These are phyloP conservation scores for Saccharum spontaneum DNA, from an alignment of 176 grass and related monocot species.

Conservation along the genomic window DNA sequence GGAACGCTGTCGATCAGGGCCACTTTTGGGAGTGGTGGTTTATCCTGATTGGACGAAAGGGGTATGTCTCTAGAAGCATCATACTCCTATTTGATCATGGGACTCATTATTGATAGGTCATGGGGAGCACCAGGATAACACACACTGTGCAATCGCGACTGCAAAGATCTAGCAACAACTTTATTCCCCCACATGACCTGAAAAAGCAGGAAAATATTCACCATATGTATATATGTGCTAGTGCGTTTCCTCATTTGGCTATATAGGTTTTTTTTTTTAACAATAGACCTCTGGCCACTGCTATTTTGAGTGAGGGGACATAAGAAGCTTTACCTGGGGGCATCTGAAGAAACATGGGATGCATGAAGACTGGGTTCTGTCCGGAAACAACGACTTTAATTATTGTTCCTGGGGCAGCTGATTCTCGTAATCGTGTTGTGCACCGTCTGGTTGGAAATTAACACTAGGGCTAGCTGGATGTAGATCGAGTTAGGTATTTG, in stretches of 20 bases:
- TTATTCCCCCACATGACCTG: not conserved
- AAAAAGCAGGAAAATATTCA: not conserved
- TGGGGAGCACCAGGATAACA: slow-evolving; percentile 13
- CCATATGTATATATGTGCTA: not conserved
- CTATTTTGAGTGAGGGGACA: slow-evolving; percentile 13
- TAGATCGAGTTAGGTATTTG: slow-evolving; percentile 25
- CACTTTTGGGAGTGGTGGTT: slow-evolving; percentile 3
- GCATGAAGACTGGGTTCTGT: slow-evolving; percentile 37
- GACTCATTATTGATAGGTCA: slow-evolving; percentile 24
- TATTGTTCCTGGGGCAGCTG: slow-evolving; percentile 15
- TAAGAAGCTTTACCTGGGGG: not conserved
- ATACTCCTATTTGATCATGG: not conserved
- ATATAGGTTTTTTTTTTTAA: not conserved
- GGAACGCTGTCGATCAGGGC: not conserved
- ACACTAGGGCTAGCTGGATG: not conserved
- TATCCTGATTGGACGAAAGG: slow-evolving; percentile 37
- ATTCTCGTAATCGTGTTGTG: slow-evolving; percentile 17
- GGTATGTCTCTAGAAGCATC: slow-evolving; percentile 40
- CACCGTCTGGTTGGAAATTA: slow-evolving; percentile 19
- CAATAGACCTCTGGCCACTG: slow-evolving; percentile 1
- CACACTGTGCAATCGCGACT: slow-evolving; percentile 3
- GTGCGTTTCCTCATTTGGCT: slow-evolving; percentile 36
- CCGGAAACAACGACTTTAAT: slow-evolving; percentile 10
- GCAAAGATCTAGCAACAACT: not conserved
- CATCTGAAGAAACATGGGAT: slow-evolving; percentile 17